Base-by-base conservation (phyloP, 257 asterid species). In the Dorcoceras hygrometricum region DNA sequence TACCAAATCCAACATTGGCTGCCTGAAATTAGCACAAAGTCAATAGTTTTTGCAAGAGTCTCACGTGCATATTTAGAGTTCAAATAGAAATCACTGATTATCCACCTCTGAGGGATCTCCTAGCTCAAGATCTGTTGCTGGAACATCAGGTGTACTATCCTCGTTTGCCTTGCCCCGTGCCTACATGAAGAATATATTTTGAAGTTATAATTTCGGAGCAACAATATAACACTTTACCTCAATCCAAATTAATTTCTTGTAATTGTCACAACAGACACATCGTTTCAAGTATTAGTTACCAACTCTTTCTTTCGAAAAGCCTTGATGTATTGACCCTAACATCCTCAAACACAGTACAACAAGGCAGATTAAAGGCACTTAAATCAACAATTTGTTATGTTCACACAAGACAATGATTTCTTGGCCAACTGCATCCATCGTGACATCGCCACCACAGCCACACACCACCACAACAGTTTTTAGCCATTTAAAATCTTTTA, bases 1-100 rank as follows among this genome's bases (percentile, higher is more conserved):
- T 71, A 55, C 78, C 65, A 62, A 83, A 83, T 48, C 81, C 77
- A 43, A 83, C 80, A 59, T 78, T 80, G 23, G 82, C 80, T 48
- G 84, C 78, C 88, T 83, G 80, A 50, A 71, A 73, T 77, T 34
- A 32, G 36, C 48, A 57, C 29, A 63, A 56, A 51, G 60, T 57
- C 20, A 63, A 10, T 16, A n/a, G 8, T 58, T 57, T 62, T 73
- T 29, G 53, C 63, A 24, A 5, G 20, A 60, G 34, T 32, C 29
- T 66, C 59, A 32, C 59, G 25, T 11, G 12, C 34, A 19, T 9
- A 2, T 23, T 53, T n/a, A 43, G 18, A 59, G 51, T 6, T 8
- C 8, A 36, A 57, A n/a, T 28, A 26, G 23, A 60, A 51, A 66
- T 36, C 23, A 59, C 16, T 50, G 62, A 71, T 65, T 64, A 77